Percentiles rank a stretch among this genome's conserved stretches.
Conservation (phyloP, 495 filamentous ascomycete species). For the Lindgomyces ingoldianus region DNA sequence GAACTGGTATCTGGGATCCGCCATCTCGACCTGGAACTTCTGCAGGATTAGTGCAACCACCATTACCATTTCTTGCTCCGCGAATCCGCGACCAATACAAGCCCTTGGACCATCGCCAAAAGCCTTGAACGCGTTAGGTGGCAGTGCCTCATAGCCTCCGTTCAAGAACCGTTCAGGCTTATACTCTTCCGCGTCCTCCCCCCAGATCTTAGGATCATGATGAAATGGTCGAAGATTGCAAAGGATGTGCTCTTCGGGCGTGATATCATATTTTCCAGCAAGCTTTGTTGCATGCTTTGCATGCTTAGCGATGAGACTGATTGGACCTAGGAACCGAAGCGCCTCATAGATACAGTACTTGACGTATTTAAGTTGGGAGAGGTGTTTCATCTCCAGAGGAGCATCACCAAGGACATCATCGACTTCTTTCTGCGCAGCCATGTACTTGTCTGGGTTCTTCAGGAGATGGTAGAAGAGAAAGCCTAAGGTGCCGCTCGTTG, state of each 20-base stretch:
- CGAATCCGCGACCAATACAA: slow-evolving; percentile 27
- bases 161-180: slow-evolving; percentile 24
- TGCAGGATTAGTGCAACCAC: slow-evolving; percentile 21
- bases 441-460: slow-evolving; percentile 22
- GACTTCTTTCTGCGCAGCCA: slow-evolving; percentile 28
- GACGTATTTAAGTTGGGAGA: slow-evolving; percentile 21
- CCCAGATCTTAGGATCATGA: slow-evolving; percentile 27
- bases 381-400: slow-evolving; percentile 6
- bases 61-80: slow-evolving; percentile 20
- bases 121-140: slow-evolving; percentile 16
- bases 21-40: slow-evolving; percentile 25
- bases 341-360: slow-evolving; percentile 23
- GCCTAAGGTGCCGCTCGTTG: slow-evolving; percentile 48
- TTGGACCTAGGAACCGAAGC: slow-evolving; percentile 25
- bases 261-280: slow-evolving; percentile 18
- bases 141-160: slow-evolving; percentile 15
- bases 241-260: neutral
- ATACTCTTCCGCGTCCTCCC: slow-evolving; percentile 22
- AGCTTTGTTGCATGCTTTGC: slow-evolving; percentile 12
- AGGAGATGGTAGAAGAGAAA: slow-evolving; percentile 32
- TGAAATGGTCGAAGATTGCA: slow-evolving; percentile 19
- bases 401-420: slow-evolving; percentile 26
- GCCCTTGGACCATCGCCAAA: slow-evolving; percentile 27
- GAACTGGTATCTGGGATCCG: slow-evolving; percentile 24
- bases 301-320: slow-evolving; percentile 10